Evolutionary conservation across 139 green algal genomes (phyloP).

Genomic region (Chlorella sp.): DNA sequence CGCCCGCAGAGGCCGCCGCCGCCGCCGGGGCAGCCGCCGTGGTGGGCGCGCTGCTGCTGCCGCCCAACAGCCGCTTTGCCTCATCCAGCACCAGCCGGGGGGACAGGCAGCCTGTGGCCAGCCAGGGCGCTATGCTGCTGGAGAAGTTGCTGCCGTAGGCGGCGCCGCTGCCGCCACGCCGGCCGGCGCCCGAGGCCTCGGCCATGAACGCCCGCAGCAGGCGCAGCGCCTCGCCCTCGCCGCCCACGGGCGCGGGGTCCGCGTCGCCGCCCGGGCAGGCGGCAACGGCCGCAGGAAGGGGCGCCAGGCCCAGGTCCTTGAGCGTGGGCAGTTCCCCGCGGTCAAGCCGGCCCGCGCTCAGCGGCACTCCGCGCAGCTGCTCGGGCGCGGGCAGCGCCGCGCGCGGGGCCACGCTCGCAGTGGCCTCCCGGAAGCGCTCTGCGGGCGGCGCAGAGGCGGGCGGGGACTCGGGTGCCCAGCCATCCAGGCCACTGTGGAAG

Average conservation of each 20-base stretch:
- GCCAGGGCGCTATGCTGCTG: slow-evolving; percentile 78
- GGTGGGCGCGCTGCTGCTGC: not conserved
- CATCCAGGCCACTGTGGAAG: too few species aligned
- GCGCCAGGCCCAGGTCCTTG: slow-evolving; percentile 59
- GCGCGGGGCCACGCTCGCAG: slow-evolving; percentile 29
- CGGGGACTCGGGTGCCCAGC: too few species aligned
- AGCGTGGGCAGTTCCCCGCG: slow-evolving; percentile 65
- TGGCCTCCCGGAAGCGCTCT: slow-evolving; percentile 49
- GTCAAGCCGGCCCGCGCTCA: slow-evolving; percentile 35
- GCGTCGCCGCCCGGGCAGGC: not conserved
- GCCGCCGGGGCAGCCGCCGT: not conserved
- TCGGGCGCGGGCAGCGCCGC: slow-evolving; percentile 32
- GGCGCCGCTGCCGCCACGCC: not conserved
- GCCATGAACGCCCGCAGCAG: slow-evolving; percentile 62
- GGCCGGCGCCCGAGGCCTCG: not conserved
- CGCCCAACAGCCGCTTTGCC: slow-evolving; percentile 6
- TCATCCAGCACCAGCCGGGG: slow-evolving; percentile 59
- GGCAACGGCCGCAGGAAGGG: slow-evolving; percentile 2
- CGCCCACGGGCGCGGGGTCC: slow-evolving; percentile 38
- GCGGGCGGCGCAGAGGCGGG: slow-evolving; percentile 13
- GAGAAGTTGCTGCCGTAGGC: slow-evolving; percentile 57
- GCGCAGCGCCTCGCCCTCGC: slow-evolving; percentile 74
- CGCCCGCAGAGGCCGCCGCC: not conserved
- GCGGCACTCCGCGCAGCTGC: slow-evolving; percentile 52
- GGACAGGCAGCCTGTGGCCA: slow-evolving; percentile 84